These are phyloP conservation scores for Trichoderma oligosporum DNA, from an alignment of 2,329 filamentous ascomycete species.

Conservation along the genomic window DNA sequence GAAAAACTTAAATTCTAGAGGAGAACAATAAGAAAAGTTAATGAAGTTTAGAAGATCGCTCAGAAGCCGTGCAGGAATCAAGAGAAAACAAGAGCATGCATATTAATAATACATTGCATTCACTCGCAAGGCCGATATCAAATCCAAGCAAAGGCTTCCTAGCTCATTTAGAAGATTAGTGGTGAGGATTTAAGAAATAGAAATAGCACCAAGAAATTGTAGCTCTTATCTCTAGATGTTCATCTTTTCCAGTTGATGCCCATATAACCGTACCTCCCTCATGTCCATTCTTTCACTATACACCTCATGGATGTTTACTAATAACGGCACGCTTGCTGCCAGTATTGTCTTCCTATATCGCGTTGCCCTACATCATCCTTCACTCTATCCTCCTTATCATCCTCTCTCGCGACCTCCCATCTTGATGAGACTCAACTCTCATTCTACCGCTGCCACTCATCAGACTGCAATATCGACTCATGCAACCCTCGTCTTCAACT, in stretches of 20 bases:
- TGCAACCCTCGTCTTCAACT: background rate
- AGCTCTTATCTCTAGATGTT: background rate
- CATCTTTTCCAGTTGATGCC: background rate
- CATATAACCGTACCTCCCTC: background rate
- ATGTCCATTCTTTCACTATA: background rate
- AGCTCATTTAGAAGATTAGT: background rate
- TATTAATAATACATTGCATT: background rate
- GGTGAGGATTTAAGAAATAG: background rate
- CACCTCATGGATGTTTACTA: conserved; percentile 2
- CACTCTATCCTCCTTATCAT: conserved; percentile 9
- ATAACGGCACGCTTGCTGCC: conserved; percentile 1
- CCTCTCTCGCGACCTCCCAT: background rate
- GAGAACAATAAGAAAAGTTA: too few relatives aligned
- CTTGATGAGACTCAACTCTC: background rate
- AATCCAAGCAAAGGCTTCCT: background rate
- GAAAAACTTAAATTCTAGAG: too few relatives aligned
- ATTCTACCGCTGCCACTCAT: background rate
- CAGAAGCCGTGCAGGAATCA: background rate
- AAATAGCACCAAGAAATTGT: background rate
- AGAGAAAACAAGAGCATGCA: too few relatives aligned
- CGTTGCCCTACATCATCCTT: background rate
- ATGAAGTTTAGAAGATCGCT: too few relatives aligned
- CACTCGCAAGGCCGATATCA: conserved; percentile 13
- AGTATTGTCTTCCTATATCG: conserved; percentile 14
- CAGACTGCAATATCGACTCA: background rate